phyloP scores from a whole-genome alignment of 768 basidiomycete species.

The Pleurotus citrinopileatus region DNA sequence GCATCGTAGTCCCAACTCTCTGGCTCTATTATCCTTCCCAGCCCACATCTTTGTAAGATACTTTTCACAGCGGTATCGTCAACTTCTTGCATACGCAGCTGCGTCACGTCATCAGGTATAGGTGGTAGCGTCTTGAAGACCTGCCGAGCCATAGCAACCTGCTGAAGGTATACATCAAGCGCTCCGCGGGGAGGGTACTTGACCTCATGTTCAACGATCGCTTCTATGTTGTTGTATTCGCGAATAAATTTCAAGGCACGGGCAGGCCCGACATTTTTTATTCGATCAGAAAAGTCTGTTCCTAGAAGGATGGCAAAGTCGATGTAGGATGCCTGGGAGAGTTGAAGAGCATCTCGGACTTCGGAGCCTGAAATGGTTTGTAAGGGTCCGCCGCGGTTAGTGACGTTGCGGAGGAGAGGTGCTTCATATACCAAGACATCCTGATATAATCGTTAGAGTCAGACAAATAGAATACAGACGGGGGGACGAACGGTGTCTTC shows the following conservation, averaged over 20 bases:
- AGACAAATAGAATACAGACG: constrained; percentile 2
- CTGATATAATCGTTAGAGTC: constrained; percentile 28
- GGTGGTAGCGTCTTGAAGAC: constrained; percentile 70
- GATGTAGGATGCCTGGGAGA: constrained; percentile 59
- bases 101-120: constrained; percentile 37
- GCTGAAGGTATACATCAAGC: constrained; percentile 52
- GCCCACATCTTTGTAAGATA: constrained; percentile 47
- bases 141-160: constrained; percentile 58
- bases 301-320: constrained; percentile 89
- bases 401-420: constrained; percentile 77
- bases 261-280: constrained; percentile 76
- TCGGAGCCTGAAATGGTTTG: constrained; percentile 60
- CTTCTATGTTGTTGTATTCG: constrained; percentile 70
- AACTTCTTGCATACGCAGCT: constrained; percentile 30
- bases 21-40: constrained; percentile 38
- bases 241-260: constrained; percentile 77
- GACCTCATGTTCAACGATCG: constrained; percentile 48
- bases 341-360: constrained; percentile 53
- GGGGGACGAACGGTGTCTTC: constrained; percentile 74
- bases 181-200: constrained; percentile 52
- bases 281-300: constrained; percentile 87
- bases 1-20: constrained; percentile 41
- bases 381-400: constrained; percentile 57
- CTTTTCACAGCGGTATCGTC: constrained; percentile 41
- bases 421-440: constrained; percentile 84